These are phyloP conservation scores for Citrus reticulata DNA, from an alignment of 345 rosid species.

Conservation along the genomic window DNA sequence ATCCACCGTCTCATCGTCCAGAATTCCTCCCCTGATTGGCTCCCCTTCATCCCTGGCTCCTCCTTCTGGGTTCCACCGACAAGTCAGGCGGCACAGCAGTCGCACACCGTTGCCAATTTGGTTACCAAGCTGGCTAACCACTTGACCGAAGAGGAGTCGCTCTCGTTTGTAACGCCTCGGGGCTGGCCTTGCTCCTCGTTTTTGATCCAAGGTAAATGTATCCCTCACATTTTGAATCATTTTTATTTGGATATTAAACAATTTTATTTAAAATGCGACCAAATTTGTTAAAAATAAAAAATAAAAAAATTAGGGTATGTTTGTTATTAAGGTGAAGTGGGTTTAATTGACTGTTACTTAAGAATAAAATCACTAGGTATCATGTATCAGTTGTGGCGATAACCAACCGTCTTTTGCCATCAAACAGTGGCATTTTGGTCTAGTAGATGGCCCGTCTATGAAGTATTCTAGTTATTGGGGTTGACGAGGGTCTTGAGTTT, in stretches of 20 bases:
- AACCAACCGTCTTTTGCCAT: background rate
- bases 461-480: background rate
- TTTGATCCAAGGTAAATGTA: constrained; percentile 23
- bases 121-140: constrained; percentile 22
- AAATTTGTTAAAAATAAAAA: too few relatives aligned
- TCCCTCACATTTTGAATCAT: background rate
- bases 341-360: background rate
- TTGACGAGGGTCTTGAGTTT: background rate
- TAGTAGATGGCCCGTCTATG: background rate
- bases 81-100: background rate
- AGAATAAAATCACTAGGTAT: background rate
- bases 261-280: too few relatives aligned
- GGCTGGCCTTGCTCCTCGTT: constrained; percentile 45
- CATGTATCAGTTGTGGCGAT: background rate
- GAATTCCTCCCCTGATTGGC: constrained; percentile 47
- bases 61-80: constrained; percentile 50
- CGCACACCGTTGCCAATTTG: constrained; percentile 21
- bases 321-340: background rate
- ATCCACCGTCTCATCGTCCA: constrained; percentile 31
- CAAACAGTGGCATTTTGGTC: background rate
- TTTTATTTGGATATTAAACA: too few relatives aligned
- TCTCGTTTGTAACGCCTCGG: constrained; percentile 24
- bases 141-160: constrained; percentile 34
- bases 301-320: background rate
- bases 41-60: constrained; percentile 43